These are phyloP conservation scores for Jaapia argillacea DNA, from an alignment of 768 basidiomycete genomes.

Conservation along the genomic window DNA sequence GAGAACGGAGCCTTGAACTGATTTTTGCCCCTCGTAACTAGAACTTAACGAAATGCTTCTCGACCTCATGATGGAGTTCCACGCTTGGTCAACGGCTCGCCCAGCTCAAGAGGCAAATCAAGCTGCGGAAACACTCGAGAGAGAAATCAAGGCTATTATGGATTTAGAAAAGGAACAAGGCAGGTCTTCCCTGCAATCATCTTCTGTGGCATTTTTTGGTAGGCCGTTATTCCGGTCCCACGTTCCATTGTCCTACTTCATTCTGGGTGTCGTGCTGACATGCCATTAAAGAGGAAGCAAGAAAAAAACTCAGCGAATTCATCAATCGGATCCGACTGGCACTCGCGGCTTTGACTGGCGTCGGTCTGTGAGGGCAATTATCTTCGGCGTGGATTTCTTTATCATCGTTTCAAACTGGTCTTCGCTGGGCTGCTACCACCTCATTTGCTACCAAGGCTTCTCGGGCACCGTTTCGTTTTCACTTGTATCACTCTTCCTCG, in stretches of 20 bases:
- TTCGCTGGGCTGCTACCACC: too few species aligned
- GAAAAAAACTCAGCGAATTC: conserved; percentile 20
- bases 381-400: too few species aligned
- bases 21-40: conserved; percentile 6
- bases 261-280: too few species aligned
- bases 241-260: too few species aligned
- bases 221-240: conserved; percentile 10
- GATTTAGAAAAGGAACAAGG: conserved; percentile 25
- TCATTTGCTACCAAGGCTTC: too few species aligned
- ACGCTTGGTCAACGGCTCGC: conserved; percentile 27
- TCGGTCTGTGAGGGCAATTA: too few species aligned
- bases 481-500: too few species aligned
- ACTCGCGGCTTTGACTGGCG: conserved; percentile 20
- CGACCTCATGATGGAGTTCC: conserved; percentile 22
- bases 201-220: conserved; percentile 14
- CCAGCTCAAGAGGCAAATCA: conserved; percentile 20
- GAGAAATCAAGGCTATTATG: conserved; percentile 17
- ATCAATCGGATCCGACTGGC: conserved; percentile 23
- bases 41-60: conserved; percentile 23
- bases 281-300: conserved; percentile 19
- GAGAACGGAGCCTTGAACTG: too few species aligned
- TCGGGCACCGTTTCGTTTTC: too few species aligned
- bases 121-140: conserved; percentile 17
- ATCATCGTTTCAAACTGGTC: too few species aligned
- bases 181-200: conserved; percentile 14